Evolutionary conservation across 208 protist species (phyloP), one percentile per base, ranked within the genome.

Genomic region (Leishmania lainsoni): DNA sequence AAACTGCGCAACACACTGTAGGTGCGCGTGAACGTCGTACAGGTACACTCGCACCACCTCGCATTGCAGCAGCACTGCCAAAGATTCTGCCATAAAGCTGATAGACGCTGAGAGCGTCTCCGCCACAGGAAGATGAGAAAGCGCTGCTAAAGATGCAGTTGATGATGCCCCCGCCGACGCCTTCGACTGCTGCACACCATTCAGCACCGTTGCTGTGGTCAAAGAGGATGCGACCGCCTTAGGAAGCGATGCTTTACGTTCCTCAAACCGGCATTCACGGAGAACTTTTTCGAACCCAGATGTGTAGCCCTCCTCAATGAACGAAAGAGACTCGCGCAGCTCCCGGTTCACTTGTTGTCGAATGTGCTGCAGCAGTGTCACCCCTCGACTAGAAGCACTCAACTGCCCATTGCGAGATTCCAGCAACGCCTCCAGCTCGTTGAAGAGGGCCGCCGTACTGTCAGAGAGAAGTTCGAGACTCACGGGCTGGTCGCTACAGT

Each of bases 21-120:
- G 75, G 73, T 93, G 92, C 2, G 79, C 76, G 84, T 96, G 81
- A 22, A 89, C 84, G 76, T 98, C 95, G 80, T 93, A 97, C 22
- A 98, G 78, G 75, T 97, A 98, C 29, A 98, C 83, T 65, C 95
- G 91, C n/a, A 98, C 95, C 26, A 92, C 88, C 78, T 96, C 91
- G 81, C 95, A 98, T 49, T 81, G 81, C 35, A 98, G 86, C 29
- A 95, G 78, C 0, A 88, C 86, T n/a, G 95, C 93, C 32, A 97
- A 72, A 0, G 90, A 92, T 77, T 98, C 93, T 2, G 95, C 91
- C 76, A 96, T 92, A 26, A 97, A 87, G 63, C 85, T 85, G 12
- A 90, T 84, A 17, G 86, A 90, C 49, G 77, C 79, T 14, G 92
- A 97, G 26, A 86, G 79, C 22, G 79, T 49, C 66, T 81, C 81